A percentile compares a stretch with the other conserved stretches of the same genome.
Conservation (phyloP, 2,329 filamentous ascomycete species). For the Fusarium sp. region DNA sequence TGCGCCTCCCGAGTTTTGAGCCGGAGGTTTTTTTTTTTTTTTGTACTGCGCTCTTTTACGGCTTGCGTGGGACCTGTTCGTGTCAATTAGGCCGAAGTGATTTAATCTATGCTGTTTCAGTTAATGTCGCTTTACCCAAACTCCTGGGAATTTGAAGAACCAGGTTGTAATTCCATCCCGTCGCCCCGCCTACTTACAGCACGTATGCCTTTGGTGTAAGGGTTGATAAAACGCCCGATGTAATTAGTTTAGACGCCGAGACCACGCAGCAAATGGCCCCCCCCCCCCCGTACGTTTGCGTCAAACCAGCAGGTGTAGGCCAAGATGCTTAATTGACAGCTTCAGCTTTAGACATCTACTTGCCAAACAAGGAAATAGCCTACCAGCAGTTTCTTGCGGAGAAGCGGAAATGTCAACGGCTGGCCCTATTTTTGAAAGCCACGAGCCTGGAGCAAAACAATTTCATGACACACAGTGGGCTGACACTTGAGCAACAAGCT, state of each 20-base stretch:
- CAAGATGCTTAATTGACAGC: slow-evolving; percentile 2
- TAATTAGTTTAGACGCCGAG: neutral
- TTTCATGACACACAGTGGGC: slow-evolving; percentile 43
- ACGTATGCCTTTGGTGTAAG: neutral
- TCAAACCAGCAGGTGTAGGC: no score
- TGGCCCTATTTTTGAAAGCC: slow-evolving; percentile 17
- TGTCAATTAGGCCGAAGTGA: neutral
- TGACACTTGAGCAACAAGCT: slow-evolving; percentile 28
- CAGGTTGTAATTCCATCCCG: slow-evolving; percentile 7
- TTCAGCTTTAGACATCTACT: neutral
- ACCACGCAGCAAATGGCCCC: no score
- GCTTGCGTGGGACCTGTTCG: neutral
- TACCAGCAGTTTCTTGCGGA: slow-evolving; percentile 36
- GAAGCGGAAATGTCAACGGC: slow-evolving; percentile 42
- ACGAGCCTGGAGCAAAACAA: slow-evolving; percentile 25
- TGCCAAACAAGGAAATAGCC: neutral
- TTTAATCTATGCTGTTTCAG: slow-evolving; percentile 5
- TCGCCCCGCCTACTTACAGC: slow-evolving; percentile 8
- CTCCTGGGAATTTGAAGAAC: slow-evolving; percentile 11
- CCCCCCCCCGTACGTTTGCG: no score
- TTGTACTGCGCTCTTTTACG: neutral
- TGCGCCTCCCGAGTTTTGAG: neutral
- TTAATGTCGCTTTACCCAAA: slow-evolving; percentile 17
- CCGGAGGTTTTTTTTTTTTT: neutral
- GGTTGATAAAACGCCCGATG: neutral